Conservation (phyloP, 768 basidiomycete genomes). For the Rossbeevera mucosa region DNA sequence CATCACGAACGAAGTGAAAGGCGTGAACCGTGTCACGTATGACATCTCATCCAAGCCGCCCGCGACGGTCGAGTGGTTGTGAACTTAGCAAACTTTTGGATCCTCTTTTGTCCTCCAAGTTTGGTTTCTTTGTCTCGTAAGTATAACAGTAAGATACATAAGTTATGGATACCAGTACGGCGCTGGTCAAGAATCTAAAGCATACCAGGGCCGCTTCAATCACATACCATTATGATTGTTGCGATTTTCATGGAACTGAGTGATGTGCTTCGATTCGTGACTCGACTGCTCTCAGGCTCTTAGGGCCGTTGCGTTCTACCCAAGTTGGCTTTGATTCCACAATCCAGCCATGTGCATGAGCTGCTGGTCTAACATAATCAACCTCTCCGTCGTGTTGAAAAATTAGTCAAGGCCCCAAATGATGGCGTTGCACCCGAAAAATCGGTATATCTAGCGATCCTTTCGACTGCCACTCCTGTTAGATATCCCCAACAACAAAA, state of each 20-base stretch:
- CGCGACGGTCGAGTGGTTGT: constrained; percentile 54
- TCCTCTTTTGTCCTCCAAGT: neutral
- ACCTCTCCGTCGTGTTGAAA: neutral
- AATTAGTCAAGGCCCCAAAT: neutral
- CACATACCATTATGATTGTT: neutral
- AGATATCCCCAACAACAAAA: too few relatives aligned
- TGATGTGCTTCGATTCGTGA: neutral
- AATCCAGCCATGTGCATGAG: neutral
- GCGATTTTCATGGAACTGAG: neutral
- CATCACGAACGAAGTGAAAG: constrained; percentile 95
- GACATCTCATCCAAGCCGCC: constrained; percentile 98
- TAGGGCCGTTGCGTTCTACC: neutral
- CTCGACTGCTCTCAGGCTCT: neutral
- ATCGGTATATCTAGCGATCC: too few relatives aligned
- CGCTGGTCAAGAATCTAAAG: neutral
- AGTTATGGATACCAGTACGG: neutral
- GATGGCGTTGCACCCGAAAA: neutral
- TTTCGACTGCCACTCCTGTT: too few relatives aligned
- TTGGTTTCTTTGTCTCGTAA: neutral
- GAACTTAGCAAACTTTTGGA: neutral
- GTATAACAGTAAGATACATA: neutral
- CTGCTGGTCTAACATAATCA: neutral
- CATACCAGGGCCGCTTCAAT: neutral
- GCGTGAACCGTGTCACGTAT: constrained; percentile 94
- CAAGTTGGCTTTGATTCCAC: neutral